These are phyloP conservation scores for Leishmania tropica DNA, from an alignment of 208 protist genomes.

Conservation along the genomic window DNA sequence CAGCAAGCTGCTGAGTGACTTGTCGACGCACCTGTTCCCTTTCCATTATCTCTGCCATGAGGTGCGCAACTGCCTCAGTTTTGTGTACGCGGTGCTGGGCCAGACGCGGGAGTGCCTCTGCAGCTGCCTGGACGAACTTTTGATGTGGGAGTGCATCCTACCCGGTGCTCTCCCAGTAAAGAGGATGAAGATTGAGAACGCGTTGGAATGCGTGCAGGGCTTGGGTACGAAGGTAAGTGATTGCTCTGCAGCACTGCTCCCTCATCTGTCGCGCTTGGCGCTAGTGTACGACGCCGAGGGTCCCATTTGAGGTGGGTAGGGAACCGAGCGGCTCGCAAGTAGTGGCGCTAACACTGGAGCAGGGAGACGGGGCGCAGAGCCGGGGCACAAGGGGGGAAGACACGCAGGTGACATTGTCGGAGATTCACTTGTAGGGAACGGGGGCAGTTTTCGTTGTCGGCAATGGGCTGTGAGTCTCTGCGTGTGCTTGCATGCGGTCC, in stretches of 20 bases:
- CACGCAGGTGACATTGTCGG: background rate
- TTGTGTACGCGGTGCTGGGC: conserved; percentile 79
- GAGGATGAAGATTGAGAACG: conserved; percentile 78
- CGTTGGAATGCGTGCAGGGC: conserved; percentile 42
- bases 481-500: background rate
- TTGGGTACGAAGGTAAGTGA: conserved; percentile 5
- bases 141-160: conserved; percentile 86
- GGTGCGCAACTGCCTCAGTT: conserved; percentile 80
- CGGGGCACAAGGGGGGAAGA: background rate
- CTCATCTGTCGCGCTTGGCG: conserved; percentile 54
- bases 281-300: conserved; percentile 54
- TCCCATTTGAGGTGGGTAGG: conserved; percentile 2
- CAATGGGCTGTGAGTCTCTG: background rate
- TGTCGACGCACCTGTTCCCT: conserved; percentile 54
- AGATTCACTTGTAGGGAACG: too few species aligned
- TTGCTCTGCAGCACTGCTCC: conserved; percentile 30
- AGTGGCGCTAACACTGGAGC: background rate
- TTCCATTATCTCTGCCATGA: conserved; percentile 88
- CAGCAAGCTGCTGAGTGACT: conserved; percentile 43
- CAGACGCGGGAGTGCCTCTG: conserved; percentile 36
- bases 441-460: background rate
- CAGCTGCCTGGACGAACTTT: conserved; percentile 72
- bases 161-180: conserved; percentile 83
- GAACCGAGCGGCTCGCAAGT: background rate
- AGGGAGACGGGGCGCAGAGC: background rate